Evolutionary conservation across 2,329 filamentous ascomycete genomes (phyloP).

Genomic region (Orbilia oligospora): DNA sequence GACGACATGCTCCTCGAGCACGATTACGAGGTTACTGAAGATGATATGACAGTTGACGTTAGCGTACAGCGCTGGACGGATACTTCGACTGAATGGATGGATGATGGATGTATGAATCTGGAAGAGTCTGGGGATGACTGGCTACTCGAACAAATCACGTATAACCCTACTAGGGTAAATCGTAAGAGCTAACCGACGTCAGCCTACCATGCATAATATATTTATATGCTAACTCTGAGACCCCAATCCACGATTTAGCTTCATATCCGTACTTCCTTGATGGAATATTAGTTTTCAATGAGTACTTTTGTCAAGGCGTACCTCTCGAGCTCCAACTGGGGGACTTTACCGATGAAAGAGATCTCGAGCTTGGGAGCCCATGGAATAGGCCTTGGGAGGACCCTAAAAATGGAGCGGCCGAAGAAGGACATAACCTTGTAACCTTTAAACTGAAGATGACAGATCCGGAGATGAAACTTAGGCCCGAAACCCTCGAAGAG

Average conservation of each 20-base stretch:
- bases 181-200: neutral
- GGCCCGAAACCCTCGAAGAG: neutral
- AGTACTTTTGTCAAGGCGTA: constrained; percentile 3
- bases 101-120: constrained; percentile 28
- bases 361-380: neutral
- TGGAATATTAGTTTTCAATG: neutral
- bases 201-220: neutral
- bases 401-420: neutral
- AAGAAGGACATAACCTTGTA: constrained; percentile 1
- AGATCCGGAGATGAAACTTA: neutral
- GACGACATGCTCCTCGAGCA: neutral
- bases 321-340: neutral
- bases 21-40: neutral
- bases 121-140: constrained; percentile 3
- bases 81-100: constrained; percentile 25
- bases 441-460: neutral
- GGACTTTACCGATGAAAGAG: constrained; percentile 3
- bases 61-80: constrained; percentile 18
- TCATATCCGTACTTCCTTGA: constrained; percentile 31
- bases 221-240: neutral
- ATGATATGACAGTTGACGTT: neutral
- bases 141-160: constrained; percentile 2
- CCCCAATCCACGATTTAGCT: neutral
- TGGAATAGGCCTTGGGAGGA: constrained; percentile 11
- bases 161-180: constrained; percentile 20